Base-by-base conservation (phyloP, 371 early-diverging fungal species). In the Circinella umbellata region DNA sequence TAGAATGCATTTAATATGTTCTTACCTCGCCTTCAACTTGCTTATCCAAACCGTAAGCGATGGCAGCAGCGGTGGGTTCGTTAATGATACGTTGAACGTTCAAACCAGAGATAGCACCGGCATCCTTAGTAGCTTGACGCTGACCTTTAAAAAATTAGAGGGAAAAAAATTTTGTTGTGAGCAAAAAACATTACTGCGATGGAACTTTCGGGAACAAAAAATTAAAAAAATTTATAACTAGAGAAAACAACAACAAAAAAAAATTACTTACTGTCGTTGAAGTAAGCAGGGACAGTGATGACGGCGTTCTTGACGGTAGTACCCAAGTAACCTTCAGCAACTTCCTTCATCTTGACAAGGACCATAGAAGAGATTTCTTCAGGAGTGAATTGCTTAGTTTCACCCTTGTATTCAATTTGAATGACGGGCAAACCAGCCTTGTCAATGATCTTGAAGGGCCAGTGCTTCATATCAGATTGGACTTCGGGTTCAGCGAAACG, bases 41-140 rank as follows among this genome's bases (percentile, higher is more conserved):
- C 86, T 93, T 96, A 86, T 95, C 96, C 69, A 97, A 85, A 79
- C 97, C 98, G 84, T 98, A 98, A 70, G 99, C 97, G 71, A 98
- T 95, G 78, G 99, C 99, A 63, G 99, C 99, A 61, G 99, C 99
- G 38, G 98, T 97, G 70, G 99, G 99, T 88, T 99, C 99, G 90
- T 96, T 96, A 80, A 99, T 95, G 83, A 99, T 96, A 83, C 99
- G 94, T 79, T 96, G 90, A 47, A 98, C 95, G 88, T 97, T 95
- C 72, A 99, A 83, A 59, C 99, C 99, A 27, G 99, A 87, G 78
- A 99, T 96, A 75, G 86, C 83, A 83, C 98, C 99, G 70, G 99
- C 96, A 82, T 97, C 96, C 91, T 98, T 98, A 85, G 99, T 99
- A 75, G 97, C 99, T 87, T 98, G 98, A 85, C 99, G 95, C 88